Percentiles rank a stretch among this genome's conserved stretches.
These are phyloP conservation scores for Tetradesmus lagerheimii DNA, from an alignment of 139 green algal species.

Conservation along the genomic window DNA sequence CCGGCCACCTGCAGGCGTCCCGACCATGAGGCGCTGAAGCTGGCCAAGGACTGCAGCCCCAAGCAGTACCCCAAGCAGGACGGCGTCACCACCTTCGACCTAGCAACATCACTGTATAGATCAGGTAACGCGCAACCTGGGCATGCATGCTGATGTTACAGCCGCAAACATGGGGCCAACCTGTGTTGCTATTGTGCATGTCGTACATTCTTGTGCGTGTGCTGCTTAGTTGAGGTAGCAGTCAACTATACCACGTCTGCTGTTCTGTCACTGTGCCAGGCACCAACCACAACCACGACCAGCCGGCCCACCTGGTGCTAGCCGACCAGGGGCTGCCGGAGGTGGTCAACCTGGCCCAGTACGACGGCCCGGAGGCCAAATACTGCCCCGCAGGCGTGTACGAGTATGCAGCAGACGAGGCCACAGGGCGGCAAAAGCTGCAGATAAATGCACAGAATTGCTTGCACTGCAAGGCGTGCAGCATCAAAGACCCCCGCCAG, in stretches of 20 bases:
- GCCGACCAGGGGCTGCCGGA: conserved; percentile 68
- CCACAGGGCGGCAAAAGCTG: conserved; percentile 65
- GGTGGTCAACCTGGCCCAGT: conserved; percentile 83
- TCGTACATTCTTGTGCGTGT: not conserved
- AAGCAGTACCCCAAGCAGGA: conserved; percentile 90
- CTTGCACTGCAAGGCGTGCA: conserved; percentile 94
- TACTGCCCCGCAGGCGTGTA: conserved; percentile 88
- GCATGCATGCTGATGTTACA: not conserved
- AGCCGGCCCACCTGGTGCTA: conserved; percentile 90
- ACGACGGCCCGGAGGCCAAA: conserved; percentile 81
- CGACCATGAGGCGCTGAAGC: conserved; percentile 78
- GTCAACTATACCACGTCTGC: too few relatives aligned
- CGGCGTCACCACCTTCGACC: conserved; percentile 89
- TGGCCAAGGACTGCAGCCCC: conserved; percentile 53
- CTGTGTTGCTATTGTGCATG: too few relatives aligned
- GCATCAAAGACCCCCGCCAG: conserved; percentile 93
- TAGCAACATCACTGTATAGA: conserved; percentile 87
- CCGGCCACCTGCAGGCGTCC: conserved; percentile 45
- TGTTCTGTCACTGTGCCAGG: conserved; percentile 53
- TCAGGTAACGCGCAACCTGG: conserved; percentile 55
- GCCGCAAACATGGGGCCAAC: not conserved
- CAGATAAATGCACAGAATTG: conserved; percentile 98
- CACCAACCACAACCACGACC: conserved; percentile 97
- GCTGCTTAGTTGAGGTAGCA: too few relatives aligned
- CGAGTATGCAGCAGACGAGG: conserved; percentile 79